These are phyloP conservation scores for Pulchroboletus neoregius DNA, from an alignment of 1,284 basidiomycete genomes.

Conservation along the genomic window DNA sequence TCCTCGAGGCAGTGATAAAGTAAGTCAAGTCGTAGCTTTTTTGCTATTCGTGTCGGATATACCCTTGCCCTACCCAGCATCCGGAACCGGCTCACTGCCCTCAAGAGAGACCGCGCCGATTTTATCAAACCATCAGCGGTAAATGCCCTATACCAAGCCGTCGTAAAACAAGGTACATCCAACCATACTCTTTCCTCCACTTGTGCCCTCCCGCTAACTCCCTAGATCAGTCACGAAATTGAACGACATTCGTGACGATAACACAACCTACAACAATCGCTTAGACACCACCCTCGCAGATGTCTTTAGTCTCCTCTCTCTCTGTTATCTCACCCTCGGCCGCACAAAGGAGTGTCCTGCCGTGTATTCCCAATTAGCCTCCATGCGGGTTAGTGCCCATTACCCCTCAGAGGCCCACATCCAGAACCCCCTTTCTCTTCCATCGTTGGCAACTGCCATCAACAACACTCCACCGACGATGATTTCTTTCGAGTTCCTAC, in stretches of 20 bases:
- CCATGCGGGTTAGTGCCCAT: slow-evolving; percentile 75
- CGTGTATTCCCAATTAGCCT: slow-evolving; percentile 90
- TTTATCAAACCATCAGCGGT: slow-evolving; percentile 94
- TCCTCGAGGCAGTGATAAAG: slow-evolving; percentile 95
- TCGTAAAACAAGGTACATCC: slow-evolving; percentile 84
- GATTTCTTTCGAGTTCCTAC: slow-evolving; percentile 9
- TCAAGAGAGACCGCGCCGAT: slow-evolving; percentile 85
- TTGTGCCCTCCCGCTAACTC: background rate
- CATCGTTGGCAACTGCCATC: slow-evolving; percentile 2
- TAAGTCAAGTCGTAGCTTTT: too few species aligned
- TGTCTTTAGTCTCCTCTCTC: slow-evolving; percentile 87
- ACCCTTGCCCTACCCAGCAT: slow-evolving; percentile 56
- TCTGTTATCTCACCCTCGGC: slow-evolving; percentile 92
- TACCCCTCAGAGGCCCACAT: slow-evolving; percentile 8
- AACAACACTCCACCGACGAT: slow-evolving; percentile 1
- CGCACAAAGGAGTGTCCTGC: slow-evolving; percentile 91
- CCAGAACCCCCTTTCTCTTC: too few species aligned
- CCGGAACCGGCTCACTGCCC: slow-evolving; percentile 82
- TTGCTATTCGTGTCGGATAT: too few species aligned
- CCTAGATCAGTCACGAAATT: slow-evolving; percentile 76
- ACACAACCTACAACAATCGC: slow-evolving; percentile 76
- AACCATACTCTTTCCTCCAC: background rate
- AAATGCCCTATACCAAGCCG: slow-evolving; percentile 87
- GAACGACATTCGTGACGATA: slow-evolving; percentile 86
- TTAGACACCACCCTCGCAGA: slow-evolving; percentile 91